Evolutionary conservation across 2,329 filamentous ascomycete genomes (phyloP), one percentile per base, ranked within the genome.

Genomic region (Pseudogymnoascus sp.): DNA sequence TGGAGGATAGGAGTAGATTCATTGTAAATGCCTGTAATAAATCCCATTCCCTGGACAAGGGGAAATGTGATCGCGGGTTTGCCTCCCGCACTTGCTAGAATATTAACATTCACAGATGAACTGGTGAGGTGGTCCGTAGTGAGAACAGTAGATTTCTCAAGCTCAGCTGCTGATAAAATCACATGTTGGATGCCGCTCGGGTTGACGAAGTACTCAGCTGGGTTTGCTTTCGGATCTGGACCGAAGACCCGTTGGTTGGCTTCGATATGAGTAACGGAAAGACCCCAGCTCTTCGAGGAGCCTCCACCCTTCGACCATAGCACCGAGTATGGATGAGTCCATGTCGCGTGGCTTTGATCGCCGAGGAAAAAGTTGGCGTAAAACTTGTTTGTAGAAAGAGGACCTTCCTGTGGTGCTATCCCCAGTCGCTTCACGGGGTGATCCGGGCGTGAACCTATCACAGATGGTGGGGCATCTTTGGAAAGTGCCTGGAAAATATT

Each of bases 31-130:
- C 82, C 93, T 4, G 93, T 97, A 17, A 96, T 80, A 69, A 92
- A 96, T 0, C 85, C 88, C 86, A 96, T 95, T 10, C 95, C 95
- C 72, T 97, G 93, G 0, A 96, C 86, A 7, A 97, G 72, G 0
- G 93, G 92, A 67, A 96, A 91, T 0, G 84, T 88, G 19, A 97
- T 82, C 1, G 82, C 79, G 0, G 88, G 83, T 1, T 79, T 73
- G 7, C 82, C 80, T 2, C 78, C 78, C n/a, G 74, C 71, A 21
- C 79, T 77, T 2, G 81, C 79, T 60, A 78, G 82, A 33, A 97
- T 78, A 50, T 89, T 88, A 53, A 91, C 85, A 66, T 91, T 86
- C 13, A 77, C 82, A 37, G 79, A 89, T 71, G 79, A 88, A 61
- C 79, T 84, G 63, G 79, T 87, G 67, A 82, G 74, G 68, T 75